Percentiles rank a stretch among this genome's conserved stretches.
Conservation (phyloP, 148 eudicot species). For the Amaranthus hypochondriacus region DNA sequence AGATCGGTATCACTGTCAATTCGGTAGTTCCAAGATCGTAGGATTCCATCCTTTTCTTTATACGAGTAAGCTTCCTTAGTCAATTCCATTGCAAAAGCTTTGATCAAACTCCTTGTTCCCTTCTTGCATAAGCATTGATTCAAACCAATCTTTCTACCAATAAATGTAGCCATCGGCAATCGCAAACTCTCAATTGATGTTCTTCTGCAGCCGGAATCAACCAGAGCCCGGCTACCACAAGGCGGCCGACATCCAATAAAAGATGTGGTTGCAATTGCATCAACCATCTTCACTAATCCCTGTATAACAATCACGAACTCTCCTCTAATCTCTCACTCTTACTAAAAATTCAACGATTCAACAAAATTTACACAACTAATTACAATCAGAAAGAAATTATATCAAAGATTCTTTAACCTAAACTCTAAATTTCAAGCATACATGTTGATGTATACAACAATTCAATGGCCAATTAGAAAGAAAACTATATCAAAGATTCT, state of each 20-base stretch:
- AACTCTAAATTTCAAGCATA: constrained; percentile 15
- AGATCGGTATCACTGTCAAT: constrained; percentile 44
- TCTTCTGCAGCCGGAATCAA: constrained; percentile 31
- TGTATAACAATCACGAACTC: constrained; percentile 1
- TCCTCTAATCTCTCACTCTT: constrained; percentile 3
- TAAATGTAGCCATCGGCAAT: constrained; percentile 19
- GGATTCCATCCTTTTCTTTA: constrained; percentile 45
- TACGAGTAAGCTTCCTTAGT: constrained; percentile 58
- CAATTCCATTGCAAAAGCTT: constrained; percentile 73
- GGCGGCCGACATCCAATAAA: constrained; percentile 48
- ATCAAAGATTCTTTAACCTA: constrained; percentile 21
- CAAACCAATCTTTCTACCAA: constrained; percentile 24
- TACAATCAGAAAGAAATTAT: constrained; percentile 7
- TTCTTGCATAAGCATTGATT: constrained; percentile 19
- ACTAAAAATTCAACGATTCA: not conserved
- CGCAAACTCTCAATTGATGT: constrained; percentile 18
- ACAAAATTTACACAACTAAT: not conserved
- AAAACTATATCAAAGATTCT: constrained; percentile 17
- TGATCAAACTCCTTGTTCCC: constrained; percentile 26
- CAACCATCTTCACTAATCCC: constrained; percentile 53
- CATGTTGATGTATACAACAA: not conserved
- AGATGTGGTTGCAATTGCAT: constrained; percentile 66
- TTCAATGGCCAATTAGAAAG: constrained; percentile 7
- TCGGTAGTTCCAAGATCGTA: constrained; percentile 35
- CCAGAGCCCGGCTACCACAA: constrained; percentile 28